Conservation (phyloP, 2,329 filamentous ascomycete species). For the Metarhizium robertsii region DNA sequence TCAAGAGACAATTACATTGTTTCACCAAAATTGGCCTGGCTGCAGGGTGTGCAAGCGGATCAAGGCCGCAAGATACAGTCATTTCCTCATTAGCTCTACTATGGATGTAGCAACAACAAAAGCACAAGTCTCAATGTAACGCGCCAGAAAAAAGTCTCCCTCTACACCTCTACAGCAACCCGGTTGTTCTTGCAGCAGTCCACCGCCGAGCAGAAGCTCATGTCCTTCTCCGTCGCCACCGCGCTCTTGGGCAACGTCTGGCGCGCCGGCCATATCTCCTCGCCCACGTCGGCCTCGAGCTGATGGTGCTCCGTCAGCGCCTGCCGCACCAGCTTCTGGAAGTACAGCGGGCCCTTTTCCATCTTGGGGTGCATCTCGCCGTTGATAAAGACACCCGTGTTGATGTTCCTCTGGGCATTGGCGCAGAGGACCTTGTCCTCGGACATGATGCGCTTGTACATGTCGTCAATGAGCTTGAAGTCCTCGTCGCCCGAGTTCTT, state of each 20-base stretch:
- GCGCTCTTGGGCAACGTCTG: conserved; percentile 22
- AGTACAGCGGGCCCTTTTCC: conserved; percentile 50
- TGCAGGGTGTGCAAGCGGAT: too few species aligned
- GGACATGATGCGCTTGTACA: conserved; percentile 55
- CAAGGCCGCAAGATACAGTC: background rate
- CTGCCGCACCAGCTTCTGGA: conserved; percentile 42
- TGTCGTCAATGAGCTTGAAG: conserved; percentile 45
- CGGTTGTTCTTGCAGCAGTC: conserved; percentile 21
- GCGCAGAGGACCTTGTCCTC: conserved; percentile 57
- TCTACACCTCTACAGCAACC: conserved; percentile 2
- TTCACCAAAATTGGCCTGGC: too few species aligned
- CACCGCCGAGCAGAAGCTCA: conserved; percentile 24
- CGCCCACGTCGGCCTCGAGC: conserved; percentile 32
- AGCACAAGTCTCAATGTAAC: background rate
- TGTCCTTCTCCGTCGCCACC: conserved; percentile 16
- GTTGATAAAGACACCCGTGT: conserved; percentile 51
- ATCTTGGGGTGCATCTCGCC: conserved; percentile 52
- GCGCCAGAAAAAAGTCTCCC: background rate
- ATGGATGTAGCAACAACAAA: background rate
- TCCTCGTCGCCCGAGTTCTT: conserved; percentile 49
- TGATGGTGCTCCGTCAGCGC: conserved; percentile 36
- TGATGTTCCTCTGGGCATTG: conserved; percentile 50
- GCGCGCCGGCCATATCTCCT: conserved; percentile 44
- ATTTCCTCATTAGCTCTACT: background rate
- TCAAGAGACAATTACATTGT: too few species aligned